Percentiles rank a stretch among this genome's conserved stretches.
phyloP scores from a whole-genome alignment of 2,329 filamentous ascomycete genomes.

The Ophiosphaerella herpotricha region DNA sequence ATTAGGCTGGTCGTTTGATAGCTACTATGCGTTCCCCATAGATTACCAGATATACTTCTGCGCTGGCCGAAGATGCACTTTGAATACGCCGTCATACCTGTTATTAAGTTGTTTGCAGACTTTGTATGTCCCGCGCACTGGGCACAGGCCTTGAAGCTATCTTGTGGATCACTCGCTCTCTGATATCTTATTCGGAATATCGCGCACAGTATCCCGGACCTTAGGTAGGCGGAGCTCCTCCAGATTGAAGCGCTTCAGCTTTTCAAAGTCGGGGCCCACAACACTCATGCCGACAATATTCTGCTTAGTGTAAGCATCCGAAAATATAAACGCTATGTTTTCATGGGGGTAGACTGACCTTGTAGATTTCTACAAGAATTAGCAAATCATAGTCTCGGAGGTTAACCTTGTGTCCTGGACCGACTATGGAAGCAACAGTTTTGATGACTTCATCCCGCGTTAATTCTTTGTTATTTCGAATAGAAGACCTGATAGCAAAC shows the following conservation, averaged over 20 bases:
- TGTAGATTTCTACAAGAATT: slow-evolving; percentile 78
- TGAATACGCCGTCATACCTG: too few species aligned
- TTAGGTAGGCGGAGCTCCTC: slow-evolving; percentile 68
- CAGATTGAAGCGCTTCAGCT: slow-evolving; percentile 76
- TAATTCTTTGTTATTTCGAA: slow-evolving; percentile 73
- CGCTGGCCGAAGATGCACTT: too few species aligned
- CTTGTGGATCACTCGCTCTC: neutral
- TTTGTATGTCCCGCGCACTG: slow-evolving; percentile 6
- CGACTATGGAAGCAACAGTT: slow-evolving; percentile 68
- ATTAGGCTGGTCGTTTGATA: slow-evolving; percentile 14
- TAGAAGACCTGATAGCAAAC: slow-evolving; percentile 84
- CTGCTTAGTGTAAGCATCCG: slow-evolving; percentile 50
- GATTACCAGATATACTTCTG: too few species aligned
- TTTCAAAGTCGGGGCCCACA: slow-evolving; percentile 73
- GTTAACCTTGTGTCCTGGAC: slow-evolving; percentile 73
- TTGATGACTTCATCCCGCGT: slow-evolving; percentile 73
- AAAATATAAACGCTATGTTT: slow-evolving; percentile 4
- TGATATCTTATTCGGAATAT: neutral
- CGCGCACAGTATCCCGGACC: neutral
- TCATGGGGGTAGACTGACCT: slow-evolving; percentile 59
- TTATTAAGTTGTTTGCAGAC: too few species aligned
- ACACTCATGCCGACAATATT: slow-evolving; percentile 79
- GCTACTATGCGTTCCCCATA: slow-evolving; percentile 2
- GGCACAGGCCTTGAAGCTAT: neutral
- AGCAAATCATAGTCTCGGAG: slow-evolving; percentile 78